Percentiles rank a stretch among this genome's conserved stretches.
phyloP scores from a whole-genome alignment of 2,329 filamentous ascomycete genomes.

The Annulohypoxylon truncatum region DNA sequence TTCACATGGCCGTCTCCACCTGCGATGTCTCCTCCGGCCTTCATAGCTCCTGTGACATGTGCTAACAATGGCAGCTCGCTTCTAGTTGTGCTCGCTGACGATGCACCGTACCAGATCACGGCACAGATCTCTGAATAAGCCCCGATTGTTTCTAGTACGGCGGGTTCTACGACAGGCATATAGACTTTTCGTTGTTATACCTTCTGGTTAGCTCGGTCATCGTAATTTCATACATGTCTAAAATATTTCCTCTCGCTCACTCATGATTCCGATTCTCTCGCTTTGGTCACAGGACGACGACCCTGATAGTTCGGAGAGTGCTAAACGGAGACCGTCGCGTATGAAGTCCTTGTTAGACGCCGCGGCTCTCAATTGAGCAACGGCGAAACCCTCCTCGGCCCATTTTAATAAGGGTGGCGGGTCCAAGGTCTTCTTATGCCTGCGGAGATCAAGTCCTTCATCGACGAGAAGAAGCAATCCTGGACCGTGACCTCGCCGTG shows the following conservation, averaged over 20 bases:
- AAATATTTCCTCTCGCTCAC: slow-evolving; percentile 16
- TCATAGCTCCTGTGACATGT: slow-evolving; percentile 20
- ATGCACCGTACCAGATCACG: slow-evolving; percentile 34
- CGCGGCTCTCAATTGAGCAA: slow-evolving; percentile 61
- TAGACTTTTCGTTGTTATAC: slow-evolving; percentile 30
- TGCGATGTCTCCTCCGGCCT: background rate
- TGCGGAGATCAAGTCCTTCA: slow-evolving; percentile 35
- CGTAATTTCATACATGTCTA: background rate
- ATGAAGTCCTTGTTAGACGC: slow-evolving; percentile 15
- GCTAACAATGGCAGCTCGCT: slow-evolving; percentile 21
- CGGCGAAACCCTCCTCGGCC: slow-evolving; percentile 76
- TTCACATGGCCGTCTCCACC: slow-evolving; percentile 5
- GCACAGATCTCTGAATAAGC: slow-evolving; percentile 40
- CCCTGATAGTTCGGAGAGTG: slow-evolving; percentile 39
- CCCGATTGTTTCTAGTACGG: slow-evolving; percentile 37
- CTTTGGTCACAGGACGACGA: slow-evolving; percentile 31
- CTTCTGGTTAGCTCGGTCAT: background rate
- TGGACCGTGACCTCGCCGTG: slow-evolving; percentile 53
- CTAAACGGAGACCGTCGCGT: slow-evolving; percentile 33
- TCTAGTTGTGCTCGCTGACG: background rate
- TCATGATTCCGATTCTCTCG: slow-evolving; percentile 33
- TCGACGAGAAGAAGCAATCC: slow-evolving; percentile 52
- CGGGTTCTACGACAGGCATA: slow-evolving; percentile 4
- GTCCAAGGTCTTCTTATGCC: slow-evolving; percentile 50
- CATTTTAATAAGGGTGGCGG: slow-evolving; percentile 72